Evolutionary conservation across 1,139 yeast genomes (phyloP), one percentile per base, ranked within the genome.

Genomic region (Meyerozyma athensensis): DNA sequence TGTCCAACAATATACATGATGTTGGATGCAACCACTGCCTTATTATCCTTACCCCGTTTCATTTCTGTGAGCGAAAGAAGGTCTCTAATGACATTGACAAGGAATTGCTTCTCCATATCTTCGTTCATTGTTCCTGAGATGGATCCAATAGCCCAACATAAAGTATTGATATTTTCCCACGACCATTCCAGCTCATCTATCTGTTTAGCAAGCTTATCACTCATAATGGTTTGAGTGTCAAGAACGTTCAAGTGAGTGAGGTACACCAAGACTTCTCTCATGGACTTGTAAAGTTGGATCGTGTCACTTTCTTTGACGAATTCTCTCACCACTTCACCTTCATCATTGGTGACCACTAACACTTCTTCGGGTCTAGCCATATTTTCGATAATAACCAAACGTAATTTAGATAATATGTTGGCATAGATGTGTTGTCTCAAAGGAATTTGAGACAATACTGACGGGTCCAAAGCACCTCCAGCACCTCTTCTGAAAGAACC

Each of bases 351-450:
- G 37, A 90, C 97, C 63, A 92, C 79, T 44, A 92, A 73, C 39
- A 90, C 97, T 66, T 92, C 99, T 63, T 92, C 98, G 1, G 99
- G 99, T 59, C 96, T 81, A 2, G 87, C 98, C 98, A 92, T 94
- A 55, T 86, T 86, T 62, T 90, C 97, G 53, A 92, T 92, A 58
- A 92, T 84, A 14, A 94, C 96, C 46, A 85, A 71, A 63, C 98
- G 79, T 50, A 94, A 72, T 55, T 80, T 82, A 4, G 96, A 81
- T 50, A 94, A 74, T 26, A 92, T 72, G 26, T 76, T 76, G 13
- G 79, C 70, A 57, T 92, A 92, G 42, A 77, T 77, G 62, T 92
- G 96, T 60, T 85, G 89, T 61, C 97, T 81, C 43, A 90, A 73
- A 7, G 95, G 90, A 59, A 77, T 80, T 53, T 79, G 79, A 19